phyloP scores from a whole-genome alignment of 2,329 filamentous ascomycete species.

The Cadophora luteo-olivacea region DNA sequence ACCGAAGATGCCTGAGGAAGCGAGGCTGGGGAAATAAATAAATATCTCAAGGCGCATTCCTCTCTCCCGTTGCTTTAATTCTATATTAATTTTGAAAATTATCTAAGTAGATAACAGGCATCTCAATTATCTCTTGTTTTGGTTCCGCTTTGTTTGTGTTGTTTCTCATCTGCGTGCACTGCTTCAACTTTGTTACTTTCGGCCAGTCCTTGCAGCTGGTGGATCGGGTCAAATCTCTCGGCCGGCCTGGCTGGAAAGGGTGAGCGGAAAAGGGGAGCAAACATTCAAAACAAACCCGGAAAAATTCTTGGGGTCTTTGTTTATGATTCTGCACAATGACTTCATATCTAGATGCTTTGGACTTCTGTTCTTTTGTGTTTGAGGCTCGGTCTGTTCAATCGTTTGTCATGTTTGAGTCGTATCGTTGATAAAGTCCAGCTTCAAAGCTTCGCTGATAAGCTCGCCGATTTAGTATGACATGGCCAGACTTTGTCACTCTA shows the following conservation, averaged over 20 bases:
- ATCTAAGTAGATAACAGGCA: slow-evolving; percentile 1
- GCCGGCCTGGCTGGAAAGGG: slow-evolving; percentile 5
- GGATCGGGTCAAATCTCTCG: slow-evolving; percentile 19
- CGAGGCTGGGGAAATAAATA: background rate
- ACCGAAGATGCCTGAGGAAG: slow-evolving; percentile 13
- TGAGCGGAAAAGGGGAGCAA: slow-evolving; percentile 16
- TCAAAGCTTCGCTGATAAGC: too few relatives aligned
- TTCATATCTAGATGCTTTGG: background rate
- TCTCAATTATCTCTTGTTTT: background rate
- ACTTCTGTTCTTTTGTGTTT: background rate
- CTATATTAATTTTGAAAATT: background rate
- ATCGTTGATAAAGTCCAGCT: too few relatives aligned
- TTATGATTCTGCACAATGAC: background rate
- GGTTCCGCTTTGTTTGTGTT: background rate
- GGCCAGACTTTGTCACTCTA: too few relatives aligned
- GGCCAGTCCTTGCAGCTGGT: slow-evolving; percentile 10
- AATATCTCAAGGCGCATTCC: background rate
- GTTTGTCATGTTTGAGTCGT: too few relatives aligned
- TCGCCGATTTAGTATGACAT: too few relatives aligned
- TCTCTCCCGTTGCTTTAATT: background rate
- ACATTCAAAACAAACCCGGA: slow-evolving; percentile 3
- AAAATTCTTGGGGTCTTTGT: background rate
- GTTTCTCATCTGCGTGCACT: background rate
- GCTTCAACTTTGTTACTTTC: slow-evolving; percentile 2
- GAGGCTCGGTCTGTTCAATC: background rate